Conservation (phyloP, 2,329 filamentous ascomycete species). For the Sporothrix inflata region DNA sequence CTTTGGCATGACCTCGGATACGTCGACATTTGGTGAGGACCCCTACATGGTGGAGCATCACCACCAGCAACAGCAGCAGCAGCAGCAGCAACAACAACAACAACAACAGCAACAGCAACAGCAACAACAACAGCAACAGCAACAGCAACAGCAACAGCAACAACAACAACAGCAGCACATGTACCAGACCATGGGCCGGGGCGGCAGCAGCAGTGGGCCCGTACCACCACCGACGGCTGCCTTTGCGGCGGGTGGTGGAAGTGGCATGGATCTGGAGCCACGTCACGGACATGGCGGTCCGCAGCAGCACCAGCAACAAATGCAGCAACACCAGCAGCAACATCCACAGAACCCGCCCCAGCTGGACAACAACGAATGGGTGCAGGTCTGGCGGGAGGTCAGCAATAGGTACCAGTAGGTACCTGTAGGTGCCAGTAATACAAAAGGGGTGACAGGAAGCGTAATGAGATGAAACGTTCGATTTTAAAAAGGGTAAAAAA, state of each 20-base stretch:
- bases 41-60: conserved; percentile 25
- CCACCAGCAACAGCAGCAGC: not conserved
- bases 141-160: not conserved
- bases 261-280: not conserved
- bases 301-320: not conserved
- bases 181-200: not conserved
- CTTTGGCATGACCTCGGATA: conserved; percentile 29
- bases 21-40: conserved; percentile 24
- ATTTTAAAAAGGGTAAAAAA: not conserved
- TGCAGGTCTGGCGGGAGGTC: conserved; percentile 30
- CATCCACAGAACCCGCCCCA: conserved; percentile 18
- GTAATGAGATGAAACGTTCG: not conserved
- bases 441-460: not conserved
- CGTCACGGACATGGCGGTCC: too few species aligned
- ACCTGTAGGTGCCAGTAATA: not conserved
- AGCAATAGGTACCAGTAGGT: conserved; percentile 22
- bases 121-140: not conserved
- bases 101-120: not conserved
- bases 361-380: conserved; percentile 29
- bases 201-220: not conserved
- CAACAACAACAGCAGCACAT: not conserved
- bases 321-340: conserved; percentile 1
- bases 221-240: not conserved
- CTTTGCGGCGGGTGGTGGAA: not conserved
- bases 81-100: not conserved